Percentiles rank a stretch among this genome's conserved stretches.
Evolutionary conservation across 306 rosid species (phyloP).

Genomic region (Sphenostylis stenocarpa): DNA sequence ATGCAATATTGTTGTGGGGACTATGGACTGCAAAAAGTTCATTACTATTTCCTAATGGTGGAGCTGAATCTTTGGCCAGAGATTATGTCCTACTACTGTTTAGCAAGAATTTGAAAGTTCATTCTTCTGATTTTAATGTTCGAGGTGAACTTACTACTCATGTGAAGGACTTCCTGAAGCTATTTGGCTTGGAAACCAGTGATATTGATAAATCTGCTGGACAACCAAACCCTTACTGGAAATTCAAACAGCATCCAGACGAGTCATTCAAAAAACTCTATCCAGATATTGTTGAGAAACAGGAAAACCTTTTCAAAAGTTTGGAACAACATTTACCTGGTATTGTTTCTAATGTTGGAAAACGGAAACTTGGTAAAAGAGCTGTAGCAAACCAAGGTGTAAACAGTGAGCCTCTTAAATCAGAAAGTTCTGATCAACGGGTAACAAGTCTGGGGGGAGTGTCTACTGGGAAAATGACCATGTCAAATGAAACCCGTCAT

Average conservation of each 20-base stretch:
- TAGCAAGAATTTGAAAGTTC: conserved; percentile 52
- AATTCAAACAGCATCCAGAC: conserved; percentile 43
- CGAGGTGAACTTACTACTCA: conserved; percentile 29
- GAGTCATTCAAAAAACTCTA: conserved; percentile 57
- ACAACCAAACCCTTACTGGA: conserved; percentile 36
- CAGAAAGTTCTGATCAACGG: conserved; percentile 45
- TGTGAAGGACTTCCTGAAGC: conserved; percentile 44
- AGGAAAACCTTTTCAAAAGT: conserved; percentile 43
- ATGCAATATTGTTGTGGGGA: conserved; percentile 65
- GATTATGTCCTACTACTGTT: conserved; percentile 53
- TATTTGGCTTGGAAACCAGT: conserved; percentile 55
- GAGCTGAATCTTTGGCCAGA: conserved; percentile 46
- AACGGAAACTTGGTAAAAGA: conserved; percentile 37
- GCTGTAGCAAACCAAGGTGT: conserved; percentile 39
- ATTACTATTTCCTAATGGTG: conserved; percentile 42
- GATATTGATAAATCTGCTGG: conserved; percentile 49
- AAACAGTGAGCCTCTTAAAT: conserved; percentile 33
- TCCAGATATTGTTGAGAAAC: conserved; percentile 57
- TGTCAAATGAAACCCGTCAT: conserved; percentile 79
- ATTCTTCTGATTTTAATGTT: conserved; percentile 42
- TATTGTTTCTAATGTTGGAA: conserved; percentile 18
- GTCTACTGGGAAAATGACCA: conserved; percentile 49
- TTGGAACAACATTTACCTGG: conserved; percentile 34
- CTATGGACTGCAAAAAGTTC: conserved; percentile 76
- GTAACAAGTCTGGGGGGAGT: conserved; percentile 37